A percentile compares a stretch with the other conserved stretches of the same genome.
Evolutionary conservation across 345 rosid genomes (phyloP).

Genomic region (Salix purpurea): DNA sequence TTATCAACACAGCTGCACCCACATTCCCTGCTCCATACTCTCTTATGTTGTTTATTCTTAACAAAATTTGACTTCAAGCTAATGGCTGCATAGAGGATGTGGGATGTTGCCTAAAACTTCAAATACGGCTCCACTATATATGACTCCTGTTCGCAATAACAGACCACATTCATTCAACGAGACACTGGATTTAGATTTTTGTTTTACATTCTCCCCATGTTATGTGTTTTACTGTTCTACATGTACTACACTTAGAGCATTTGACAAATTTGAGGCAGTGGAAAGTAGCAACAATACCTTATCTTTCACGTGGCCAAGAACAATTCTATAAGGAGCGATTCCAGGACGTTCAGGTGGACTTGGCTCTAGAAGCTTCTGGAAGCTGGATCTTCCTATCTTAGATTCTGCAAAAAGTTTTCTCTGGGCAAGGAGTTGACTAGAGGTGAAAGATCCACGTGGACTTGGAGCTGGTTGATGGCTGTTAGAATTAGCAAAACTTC

Average conservation of each 20-base stretch:
- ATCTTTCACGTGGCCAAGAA: constrained; percentile 88
- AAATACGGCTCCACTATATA: background rate
- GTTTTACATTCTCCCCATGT: background rate
- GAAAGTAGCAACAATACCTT: constrained; percentile 48
- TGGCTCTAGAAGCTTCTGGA: constrained; percentile 95
- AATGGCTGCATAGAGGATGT: background rate
- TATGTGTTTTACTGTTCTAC: background rate
- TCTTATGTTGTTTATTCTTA: background rate
- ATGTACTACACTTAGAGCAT: background rate
- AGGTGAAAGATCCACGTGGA: constrained; percentile 40
- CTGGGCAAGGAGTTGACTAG: constrained; percentile 58
- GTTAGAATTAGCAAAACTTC: constrained; percentile 35
- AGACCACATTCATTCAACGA: background rate
- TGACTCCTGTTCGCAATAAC: background rate
- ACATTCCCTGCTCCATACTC: background rate
- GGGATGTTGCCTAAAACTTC: background rate
- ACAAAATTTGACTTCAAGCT: background rate
- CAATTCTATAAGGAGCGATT: constrained; percentile 88
- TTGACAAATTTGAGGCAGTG: constrained; percentile 1
- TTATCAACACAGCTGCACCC: background rate
- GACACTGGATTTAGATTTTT: background rate
- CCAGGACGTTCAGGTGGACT: constrained; percentile 71
- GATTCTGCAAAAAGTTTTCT: constrained; percentile 77
- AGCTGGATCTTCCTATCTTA: constrained; percentile 77
- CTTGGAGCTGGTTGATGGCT: constrained; percentile 33